Conservation (phyloP, 2,329 filamentous ascomycete genomes). For the Claviceps purpurea region DNA sequence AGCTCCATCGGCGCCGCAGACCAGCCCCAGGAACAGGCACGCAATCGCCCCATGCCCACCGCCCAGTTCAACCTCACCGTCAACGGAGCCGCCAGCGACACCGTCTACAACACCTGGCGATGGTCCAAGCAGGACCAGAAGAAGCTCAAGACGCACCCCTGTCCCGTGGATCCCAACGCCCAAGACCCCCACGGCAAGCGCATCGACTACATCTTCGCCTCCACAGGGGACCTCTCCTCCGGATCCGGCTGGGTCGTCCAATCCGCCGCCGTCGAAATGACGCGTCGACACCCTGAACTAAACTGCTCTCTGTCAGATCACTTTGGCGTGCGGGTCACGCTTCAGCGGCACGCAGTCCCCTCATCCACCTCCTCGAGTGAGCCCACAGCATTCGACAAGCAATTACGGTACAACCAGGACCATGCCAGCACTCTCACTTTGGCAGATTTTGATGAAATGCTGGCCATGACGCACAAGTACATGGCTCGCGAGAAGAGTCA, state of each 20-base stretch:
- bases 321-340: slow-evolving; percentile 76
- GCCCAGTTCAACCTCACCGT: slow-evolving; percentile 64
- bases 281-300: slow-evolving; percentile 64
- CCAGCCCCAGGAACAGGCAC: slow-evolving; percentile 51
- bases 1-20: slow-evolving; percentile 65
- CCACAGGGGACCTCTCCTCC: slow-evolving; percentile 30
- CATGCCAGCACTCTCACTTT: slow-evolving; percentile 10
- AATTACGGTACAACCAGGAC: slow-evolving; percentile 17
- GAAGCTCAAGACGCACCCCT: slow-evolving; percentile 43
- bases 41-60: slow-evolving; percentile 55
- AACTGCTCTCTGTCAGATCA: slow-evolving; percentile 87
- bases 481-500: slow-evolving; percentile 57
- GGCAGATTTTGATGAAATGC: slow-evolving; percentile 48
- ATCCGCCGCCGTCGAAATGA: slow-evolving; percentile 63
- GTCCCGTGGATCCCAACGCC: slow-evolving; percentile 48
- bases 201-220: slow-evolving; percentile 88
- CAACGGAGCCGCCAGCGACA: slow-evolving; percentile 83
- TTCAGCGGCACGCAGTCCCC: slow-evolving; percentile 35
- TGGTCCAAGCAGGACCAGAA: slow-evolving; percentile 65
- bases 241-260: slow-evolving; percentile 51
- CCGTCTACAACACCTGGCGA: slow-evolving; percentile 81
- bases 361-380: slow-evolving; percentile 5
- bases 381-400: slow-evolving; percentile 16
- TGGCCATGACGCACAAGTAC: slow-evolving; percentile 58
- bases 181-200: slow-evolving; percentile 68